These are phyloP conservation scores for Gilbertella persicaria DNA, from an alignment of 371 early-diverging fungal species.

Conservation along the genomic window DNA sequence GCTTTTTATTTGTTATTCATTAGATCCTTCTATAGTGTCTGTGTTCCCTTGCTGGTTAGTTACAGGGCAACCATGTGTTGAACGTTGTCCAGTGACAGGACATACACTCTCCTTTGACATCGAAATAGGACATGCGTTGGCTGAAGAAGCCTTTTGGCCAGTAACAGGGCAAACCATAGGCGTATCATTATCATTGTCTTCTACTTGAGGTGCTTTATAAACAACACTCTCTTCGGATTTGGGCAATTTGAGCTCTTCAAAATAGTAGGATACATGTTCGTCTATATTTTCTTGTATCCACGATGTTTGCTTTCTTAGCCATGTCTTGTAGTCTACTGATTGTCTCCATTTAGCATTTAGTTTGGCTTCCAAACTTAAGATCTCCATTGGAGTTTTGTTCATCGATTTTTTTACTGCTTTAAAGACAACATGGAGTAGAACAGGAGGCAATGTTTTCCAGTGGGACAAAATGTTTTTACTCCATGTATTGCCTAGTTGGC, in stretches of 20 bases:
- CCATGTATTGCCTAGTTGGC: constrained; percentile 27
- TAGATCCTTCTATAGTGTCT: no score
- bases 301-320: constrained; percentile 8
- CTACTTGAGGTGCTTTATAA: constrained; percentile 25
- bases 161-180: constrained; percentile 32
- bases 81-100: not conserved
- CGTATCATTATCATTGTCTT: not conserved
- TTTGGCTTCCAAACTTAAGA: constrained; percentile 28
- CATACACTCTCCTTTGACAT: not conserved
- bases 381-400: constrained; percentile 14
- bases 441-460: constrained; percentile 34
- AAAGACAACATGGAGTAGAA: constrained; percentile 33
- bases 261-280: constrained; percentile 19
- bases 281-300: constrained; percentile 8
- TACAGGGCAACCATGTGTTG: not conserved
- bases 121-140: not conserved
- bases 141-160: constrained; percentile 13
- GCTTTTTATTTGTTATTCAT: no score
- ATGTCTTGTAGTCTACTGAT: constrained; percentile 35
- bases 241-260: not conserved
- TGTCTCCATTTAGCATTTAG: constrained; percentile 44
- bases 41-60: no score
- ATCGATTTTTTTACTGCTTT: constrained; percentile 21
- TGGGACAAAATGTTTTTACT: constrained; percentile 31
- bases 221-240: constrained; percentile 5